Evolutionary conservation across 1,284 basidiomycete genomes (phyloP).

Genomic region (Microbotryomycetes sp.): DNA sequence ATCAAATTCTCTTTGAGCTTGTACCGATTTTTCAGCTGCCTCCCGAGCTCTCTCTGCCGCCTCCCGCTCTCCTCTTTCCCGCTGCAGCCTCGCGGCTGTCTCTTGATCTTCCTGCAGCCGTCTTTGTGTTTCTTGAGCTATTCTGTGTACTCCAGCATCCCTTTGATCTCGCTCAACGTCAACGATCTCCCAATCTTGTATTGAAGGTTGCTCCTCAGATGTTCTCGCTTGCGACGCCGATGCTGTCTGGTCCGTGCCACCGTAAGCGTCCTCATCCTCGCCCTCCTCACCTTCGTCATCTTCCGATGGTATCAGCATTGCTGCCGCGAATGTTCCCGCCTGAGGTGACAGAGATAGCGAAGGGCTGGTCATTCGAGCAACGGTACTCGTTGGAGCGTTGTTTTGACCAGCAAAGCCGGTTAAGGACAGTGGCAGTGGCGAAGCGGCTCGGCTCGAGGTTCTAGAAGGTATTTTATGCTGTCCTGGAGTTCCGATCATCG

Average conservation of each 20-base stretch:
- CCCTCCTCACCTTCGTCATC: not conserved
- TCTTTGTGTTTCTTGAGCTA: constrained; percentile 8
- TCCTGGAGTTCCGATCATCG: not conserved
- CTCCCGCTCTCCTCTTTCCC: not conserved
- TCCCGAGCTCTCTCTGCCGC: not conserved
- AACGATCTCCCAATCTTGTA: not conserved
- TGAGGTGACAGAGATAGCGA: too few species aligned
- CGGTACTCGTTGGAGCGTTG: too few species aligned
- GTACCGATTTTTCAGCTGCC: not conserved
- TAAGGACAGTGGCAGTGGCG: not conserved
- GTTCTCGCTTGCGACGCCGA: not conserved
- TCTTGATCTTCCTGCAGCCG: not conserved
- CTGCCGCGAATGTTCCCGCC: not conserved
- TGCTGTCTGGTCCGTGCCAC: not conserved
- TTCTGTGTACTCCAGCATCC: not conserved
- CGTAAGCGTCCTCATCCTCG: not conserved
- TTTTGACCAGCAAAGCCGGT: not conserved
- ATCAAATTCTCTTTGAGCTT: constrained; percentile 1
- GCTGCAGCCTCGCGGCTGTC: not conserved
- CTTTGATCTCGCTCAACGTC: not conserved
- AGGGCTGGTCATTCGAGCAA: too few species aligned
- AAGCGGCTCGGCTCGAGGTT: not conserved
- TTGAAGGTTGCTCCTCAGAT: not conserved
- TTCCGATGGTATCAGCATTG: not conserved
- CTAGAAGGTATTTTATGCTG: not conserved